Conservation (phyloP, 352 stramenopile species). For the Phytopythium cucurbitacearum region DNA sequence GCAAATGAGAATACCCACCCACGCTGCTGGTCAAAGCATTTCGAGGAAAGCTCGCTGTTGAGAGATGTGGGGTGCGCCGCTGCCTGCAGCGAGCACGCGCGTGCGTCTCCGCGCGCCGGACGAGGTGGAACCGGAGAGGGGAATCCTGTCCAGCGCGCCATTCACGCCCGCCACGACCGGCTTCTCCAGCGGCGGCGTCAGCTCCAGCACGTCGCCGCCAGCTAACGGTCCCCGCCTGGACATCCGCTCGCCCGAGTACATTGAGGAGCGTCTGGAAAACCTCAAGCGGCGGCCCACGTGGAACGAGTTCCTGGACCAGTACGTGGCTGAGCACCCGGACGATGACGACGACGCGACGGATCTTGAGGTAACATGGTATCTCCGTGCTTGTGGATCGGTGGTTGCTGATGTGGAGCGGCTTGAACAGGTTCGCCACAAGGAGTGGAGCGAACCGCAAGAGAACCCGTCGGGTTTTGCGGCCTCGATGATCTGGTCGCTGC, state of each 20-base stretch:
- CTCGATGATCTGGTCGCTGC: conserved; percentile 53
- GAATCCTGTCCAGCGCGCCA: not conserved
- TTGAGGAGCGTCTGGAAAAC: conserved; percentile 83
- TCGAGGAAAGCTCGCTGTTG: too few species aligned
- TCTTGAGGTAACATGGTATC: too few species aligned
- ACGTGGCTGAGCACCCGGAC: conserved; percentile 50
- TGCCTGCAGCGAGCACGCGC: conserved; percentile 29
- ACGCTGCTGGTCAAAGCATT: too few species aligned
- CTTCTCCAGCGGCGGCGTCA: conserved; percentile 13
- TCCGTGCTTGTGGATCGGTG: too few species aligned
- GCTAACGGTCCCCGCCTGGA: conserved; percentile 47
- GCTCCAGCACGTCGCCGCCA: conserved; percentile 14
- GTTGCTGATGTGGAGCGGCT: too few species aligned
- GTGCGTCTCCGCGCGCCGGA: conserved; percentile 64
- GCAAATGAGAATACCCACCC: too few species aligned
- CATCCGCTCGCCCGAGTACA: conserved; percentile 75
- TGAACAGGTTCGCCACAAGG: not conserved
- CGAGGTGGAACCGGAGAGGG: conserved; percentile 32
- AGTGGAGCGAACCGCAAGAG: not conserved
- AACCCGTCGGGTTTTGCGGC: conserved; percentile 31
- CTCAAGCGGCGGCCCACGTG: conserved; percentile 72
- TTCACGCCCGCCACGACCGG: conserved; percentile 1
- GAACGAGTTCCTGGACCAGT: conserved; percentile 65
- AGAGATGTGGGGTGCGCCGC: too few species aligned
- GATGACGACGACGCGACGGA: conserved; percentile 31